phyloP scores from a whole-genome alignment of 257 asterid species.

The Ajuga chamaepitys region DNA sequence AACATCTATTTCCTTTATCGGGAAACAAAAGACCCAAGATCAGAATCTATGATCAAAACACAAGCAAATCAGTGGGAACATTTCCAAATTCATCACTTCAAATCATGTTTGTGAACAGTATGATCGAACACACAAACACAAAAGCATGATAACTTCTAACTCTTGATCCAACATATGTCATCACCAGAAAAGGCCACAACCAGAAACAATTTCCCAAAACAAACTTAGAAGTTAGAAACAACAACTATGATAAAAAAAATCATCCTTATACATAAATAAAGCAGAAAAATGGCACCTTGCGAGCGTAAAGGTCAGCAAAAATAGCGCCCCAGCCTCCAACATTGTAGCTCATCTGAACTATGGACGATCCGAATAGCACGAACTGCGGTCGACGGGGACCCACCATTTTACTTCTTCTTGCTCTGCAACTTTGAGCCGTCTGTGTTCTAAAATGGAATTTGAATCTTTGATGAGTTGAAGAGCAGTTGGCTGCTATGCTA shows the following conservation, averaged over 20 bases:
- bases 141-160: not conserved
- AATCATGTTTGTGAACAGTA: not conserved
- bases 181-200: not conserved
- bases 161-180: not conserved
- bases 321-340: conserved; percentile 77
- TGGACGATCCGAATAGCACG: conserved; percentile 80
- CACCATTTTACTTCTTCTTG: conserved; percentile 37
- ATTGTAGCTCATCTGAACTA: conserved; percentile 60
- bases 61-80: not conserved
- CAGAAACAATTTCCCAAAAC: not conserved
- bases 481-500: not conserved
- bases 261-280: not conserved
- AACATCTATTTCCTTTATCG: not conserved
- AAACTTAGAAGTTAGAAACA: too few relatives aligned
- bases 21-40: not conserved
- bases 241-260: not conserved
- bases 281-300: conserved; percentile 38
- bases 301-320: conserved; percentile 68
- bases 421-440: not conserved
- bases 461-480: not conserved
- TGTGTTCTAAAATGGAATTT: not conserved
- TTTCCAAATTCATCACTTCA: not conserved
- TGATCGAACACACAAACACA: conserved; percentile 1
- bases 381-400: conserved; percentile 66
- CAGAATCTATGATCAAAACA: not conserved